Evolutionary conservation across 1,284 basidiomycete genomes (phyloP).

Genomic region (Rhodotorula sp.): DNA sequence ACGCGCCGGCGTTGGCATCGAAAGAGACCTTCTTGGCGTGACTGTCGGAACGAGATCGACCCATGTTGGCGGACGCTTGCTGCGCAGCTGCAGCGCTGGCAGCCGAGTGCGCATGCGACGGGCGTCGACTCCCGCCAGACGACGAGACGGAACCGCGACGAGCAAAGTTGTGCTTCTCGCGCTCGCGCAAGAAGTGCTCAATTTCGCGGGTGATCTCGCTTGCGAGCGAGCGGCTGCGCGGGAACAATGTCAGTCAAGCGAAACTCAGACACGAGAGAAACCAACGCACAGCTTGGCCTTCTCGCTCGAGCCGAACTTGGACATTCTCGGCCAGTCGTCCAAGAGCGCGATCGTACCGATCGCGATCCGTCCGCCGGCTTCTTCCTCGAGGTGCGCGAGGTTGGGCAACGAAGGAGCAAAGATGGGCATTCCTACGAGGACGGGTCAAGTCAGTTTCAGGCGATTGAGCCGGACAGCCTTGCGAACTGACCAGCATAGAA

Average conservation of each 20-base stretch:
- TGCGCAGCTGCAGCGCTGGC: not conserved
- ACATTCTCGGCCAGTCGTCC: slow-evolving; percentile 13
- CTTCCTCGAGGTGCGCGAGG: slow-evolving; percentile 16
- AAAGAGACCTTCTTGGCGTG: slow-evolving; percentile 24
- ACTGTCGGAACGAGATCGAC: not conserved
- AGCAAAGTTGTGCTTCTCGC: not conserved
- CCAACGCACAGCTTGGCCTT: slow-evolving; percentile 14
- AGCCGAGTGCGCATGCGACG: not conserved
- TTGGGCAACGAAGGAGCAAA: slow-evolving; percentile 26
- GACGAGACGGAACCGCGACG: not conserved
- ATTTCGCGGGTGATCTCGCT: slow-evolving; percentile 21
- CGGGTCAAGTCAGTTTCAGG: not conserved
- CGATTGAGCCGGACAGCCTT: not conserved
- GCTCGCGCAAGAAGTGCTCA: slow-evolving; percentile 21
- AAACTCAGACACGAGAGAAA: too few relatives aligned
- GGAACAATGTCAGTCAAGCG: too few relatives aligned
- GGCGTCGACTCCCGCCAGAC: not conserved
- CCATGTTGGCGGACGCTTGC: too few relatives aligned
- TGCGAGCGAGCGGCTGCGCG: slow-evolving; percentile 20
- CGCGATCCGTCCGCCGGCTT: slow-evolving; percentile 20
- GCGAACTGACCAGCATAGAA: slow-evolving; percentile 31
- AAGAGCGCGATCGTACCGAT: slow-evolving; percentile 23
- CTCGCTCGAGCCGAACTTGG: slow-evolving; percentile 10
- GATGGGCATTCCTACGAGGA: slow-evolving; percentile 20
- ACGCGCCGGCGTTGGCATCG: not conserved